Evolutionary conservation across 2,329 filamentous ascomycete genomes (phyloP).

Genomic region (Polychaeton citri): DNA sequence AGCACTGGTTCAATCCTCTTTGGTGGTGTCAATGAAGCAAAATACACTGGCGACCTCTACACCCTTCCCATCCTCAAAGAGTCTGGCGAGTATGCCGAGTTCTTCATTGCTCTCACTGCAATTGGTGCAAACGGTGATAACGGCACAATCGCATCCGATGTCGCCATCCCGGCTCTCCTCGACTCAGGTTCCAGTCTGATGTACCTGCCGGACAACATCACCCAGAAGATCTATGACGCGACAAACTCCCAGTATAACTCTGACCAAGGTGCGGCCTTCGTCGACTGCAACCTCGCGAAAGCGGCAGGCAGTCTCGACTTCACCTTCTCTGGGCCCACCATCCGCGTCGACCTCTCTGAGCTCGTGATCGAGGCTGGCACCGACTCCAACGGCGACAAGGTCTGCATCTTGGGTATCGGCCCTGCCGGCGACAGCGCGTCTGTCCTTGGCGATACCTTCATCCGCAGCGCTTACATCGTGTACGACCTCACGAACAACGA

Average conservation of each 20-base stretch:
- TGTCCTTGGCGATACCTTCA: slow-evolving; percentile 49
- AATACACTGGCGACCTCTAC: slow-evolving; percentile 52
- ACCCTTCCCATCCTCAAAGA: slow-evolving; percentile 46
- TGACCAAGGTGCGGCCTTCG: slow-evolving; percentile 32
- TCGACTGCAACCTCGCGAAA: slow-evolving; percentile 40
- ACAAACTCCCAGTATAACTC: slow-evolving; percentile 29
- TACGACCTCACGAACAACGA: slow-evolving; percentile 48
- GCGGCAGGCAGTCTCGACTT: slow-evolving; percentile 40
- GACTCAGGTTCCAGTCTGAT: slow-evolving; percentile 64
- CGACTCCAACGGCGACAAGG: slow-evolving; percentile 21
- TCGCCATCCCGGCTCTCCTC: slow-evolving; percentile 45
- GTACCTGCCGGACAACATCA: slow-evolving; percentile 53
- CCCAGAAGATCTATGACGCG: slow-evolving; percentile 27
- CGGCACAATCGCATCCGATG: slow-evolving; percentile 29
- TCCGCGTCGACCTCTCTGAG: slow-evolving; percentile 42
- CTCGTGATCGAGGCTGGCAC: slow-evolving; percentile 40
- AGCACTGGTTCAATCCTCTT: slow-evolving; percentile 62
- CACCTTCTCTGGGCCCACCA: slow-evolving; percentile 42
- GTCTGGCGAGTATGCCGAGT: slow-evolving; percentile 36
- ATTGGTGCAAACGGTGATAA: slow-evolving; percentile 30
- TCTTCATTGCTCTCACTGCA: slow-evolving; percentile 38
- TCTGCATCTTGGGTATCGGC: slow-evolving; percentile 39
- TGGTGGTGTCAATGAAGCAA: slow-evolving; percentile 65
- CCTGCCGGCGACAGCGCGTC: slow-evolving; percentile 34
- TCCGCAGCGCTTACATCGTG: slow-evolving; percentile 50